Evolutionary conservation across 225 moss, liverwort and hornwort species (phyloP), one percentile per base, ranked within the genome.

Genomic region (Polytrichum formosum): DNA sequence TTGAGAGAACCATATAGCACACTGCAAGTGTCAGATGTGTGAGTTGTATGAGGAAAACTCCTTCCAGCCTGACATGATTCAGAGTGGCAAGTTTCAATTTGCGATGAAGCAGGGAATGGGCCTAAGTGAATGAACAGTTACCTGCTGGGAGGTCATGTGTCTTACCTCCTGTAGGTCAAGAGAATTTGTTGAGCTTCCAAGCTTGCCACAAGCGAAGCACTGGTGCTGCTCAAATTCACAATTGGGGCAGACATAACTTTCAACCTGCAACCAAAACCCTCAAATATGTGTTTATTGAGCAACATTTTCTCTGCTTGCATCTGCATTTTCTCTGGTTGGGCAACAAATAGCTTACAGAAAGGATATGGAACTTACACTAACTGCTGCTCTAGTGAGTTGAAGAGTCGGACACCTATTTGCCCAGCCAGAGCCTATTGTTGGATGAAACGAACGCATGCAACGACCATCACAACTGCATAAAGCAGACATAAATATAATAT

Each of bases 391-490:
- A 29, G 76, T 54, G 23, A 87, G 78, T 29, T 59, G 6, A 76
- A 87, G 87, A 61, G 74, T 72, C 22, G 58, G 55, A 53, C 83
- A 83, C 55, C 78, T 31, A 60, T 78, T 87, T 20, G 56, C 56
- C 63, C 58, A 62, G 17, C 83, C 81, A 35, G 82, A 86, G 18
- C 67, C 21, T 58, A 55, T 4, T 28, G 83, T 83, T 64, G 81
- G 72, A 74, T 87, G 87, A 69, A 81, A 87, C 5, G 81, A 78
- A 54, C 83, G 78, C 81, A 83, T 87, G 74, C 83, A 87, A 29
- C 21, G 74, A 72, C 87, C 87, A 79, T 86, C 86, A 62, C 83
- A 86, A 74, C 83, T 86, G 83, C 80, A 75, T 26, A 67, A 46
- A 46, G 13, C 46, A 31, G 46, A 1, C 67, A 67, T 5, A n/a